These are phyloP conservation scores for Polytrichum commune DNA, from an alignment of 225 moss, liverwort and hornwort species.

Conservation along the genomic window DNA sequence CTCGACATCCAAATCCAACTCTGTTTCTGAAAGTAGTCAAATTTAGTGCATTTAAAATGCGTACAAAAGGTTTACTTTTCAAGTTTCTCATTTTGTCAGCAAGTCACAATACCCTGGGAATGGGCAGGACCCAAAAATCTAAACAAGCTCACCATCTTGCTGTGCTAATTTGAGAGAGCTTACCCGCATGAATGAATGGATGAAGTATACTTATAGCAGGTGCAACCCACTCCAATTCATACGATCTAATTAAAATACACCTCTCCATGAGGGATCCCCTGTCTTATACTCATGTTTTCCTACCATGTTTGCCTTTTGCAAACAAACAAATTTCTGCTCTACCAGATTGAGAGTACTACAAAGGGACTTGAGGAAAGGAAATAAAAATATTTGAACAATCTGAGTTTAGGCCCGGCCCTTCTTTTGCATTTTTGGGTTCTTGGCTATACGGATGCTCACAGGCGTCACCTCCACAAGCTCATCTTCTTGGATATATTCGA, in stretches of 20 bases:
- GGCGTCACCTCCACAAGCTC: conserved; percentile 94
- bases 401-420: conserved; percentile 20
- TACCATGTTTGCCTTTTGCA: background rate
- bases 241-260: background rate
- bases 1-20: too few species aligned
- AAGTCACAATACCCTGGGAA: too few species aligned
- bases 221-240: background rate
- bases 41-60: too few species aligned
- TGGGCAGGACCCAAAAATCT: background rate
- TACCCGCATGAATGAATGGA: background rate
- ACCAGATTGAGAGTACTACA: background rate
- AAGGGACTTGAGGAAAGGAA: background rate
- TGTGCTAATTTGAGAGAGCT: background rate
- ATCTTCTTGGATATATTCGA: conserved; percentile 96
- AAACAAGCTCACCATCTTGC: background rate
- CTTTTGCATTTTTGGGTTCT: conserved; percentile 66
- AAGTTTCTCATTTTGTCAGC: too few species aligned
- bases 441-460: conserved; percentile 76
- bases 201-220: background rate
- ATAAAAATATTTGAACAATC: background rate
- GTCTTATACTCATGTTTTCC: background rate
- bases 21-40: too few species aligned
- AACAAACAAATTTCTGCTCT: background rate
- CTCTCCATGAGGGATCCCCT: background rate
- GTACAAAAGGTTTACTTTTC: too few species aligned